Conservation (phyloP, 768 basidiomycete species). For the Podaxis sp. region DNA sequence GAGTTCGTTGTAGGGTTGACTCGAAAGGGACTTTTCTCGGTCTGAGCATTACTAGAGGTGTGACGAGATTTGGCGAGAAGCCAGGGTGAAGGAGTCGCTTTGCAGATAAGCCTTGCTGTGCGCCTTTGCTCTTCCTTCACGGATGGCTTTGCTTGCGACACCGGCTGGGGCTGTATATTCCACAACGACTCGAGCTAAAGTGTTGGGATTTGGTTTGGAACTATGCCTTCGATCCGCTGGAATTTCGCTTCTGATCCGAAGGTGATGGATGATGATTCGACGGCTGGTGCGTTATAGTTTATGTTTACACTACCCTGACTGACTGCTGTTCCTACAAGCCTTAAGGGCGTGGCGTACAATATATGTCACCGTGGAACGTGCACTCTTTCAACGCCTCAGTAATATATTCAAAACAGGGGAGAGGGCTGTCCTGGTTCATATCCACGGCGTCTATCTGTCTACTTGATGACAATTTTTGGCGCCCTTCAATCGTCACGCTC, state of each 20-base stretch:
- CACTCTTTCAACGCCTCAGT: not conserved
- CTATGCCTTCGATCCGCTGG: not conserved
- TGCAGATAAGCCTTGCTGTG: not conserved
- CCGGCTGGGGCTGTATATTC: not conserved
- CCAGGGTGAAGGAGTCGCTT: not conserved
- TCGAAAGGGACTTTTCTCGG: not conserved
- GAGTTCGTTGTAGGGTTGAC: not conserved
- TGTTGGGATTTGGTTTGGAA: not conserved
- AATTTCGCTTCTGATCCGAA: not conserved
- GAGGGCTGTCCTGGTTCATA: not conserved
- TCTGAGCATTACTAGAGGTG: not conserved
- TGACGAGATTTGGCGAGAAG: not conserved
- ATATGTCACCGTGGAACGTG: not conserved
- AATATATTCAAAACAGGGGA: not conserved
- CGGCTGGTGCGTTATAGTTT: not conserved
- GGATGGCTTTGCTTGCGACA: not conserved
- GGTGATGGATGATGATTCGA: not conserved
- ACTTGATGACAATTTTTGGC: not conserved
- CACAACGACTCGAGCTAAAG: not conserved
- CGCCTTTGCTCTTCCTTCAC: not conserved
- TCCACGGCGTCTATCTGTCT: constrained; percentile 1
- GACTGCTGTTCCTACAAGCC: not conserved
- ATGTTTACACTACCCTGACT: not conserved
- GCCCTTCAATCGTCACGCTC: not conserved
- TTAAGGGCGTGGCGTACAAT: not conserved